A percentile compares a stretch with the other conserved stretches of the same genome.
phyloP scores from a whole-genome alignment of 495 filamentous ascomycete genomes.

The Annulohypoxylon nitens region DNA sequence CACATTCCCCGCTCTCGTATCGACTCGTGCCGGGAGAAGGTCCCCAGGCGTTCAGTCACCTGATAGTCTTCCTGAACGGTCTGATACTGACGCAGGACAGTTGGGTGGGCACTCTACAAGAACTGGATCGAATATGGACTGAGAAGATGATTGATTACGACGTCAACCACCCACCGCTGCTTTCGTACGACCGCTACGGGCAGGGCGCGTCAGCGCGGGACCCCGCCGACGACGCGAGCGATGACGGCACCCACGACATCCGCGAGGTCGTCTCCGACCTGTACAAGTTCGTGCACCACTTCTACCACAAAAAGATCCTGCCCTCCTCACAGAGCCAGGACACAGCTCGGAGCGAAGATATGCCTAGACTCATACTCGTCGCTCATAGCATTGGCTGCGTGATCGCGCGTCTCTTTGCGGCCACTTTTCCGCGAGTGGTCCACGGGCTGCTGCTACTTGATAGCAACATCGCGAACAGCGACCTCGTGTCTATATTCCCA shows the following conservation, averaged over 20 bases:
- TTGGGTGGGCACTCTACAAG: slow-evolving; percentile 63
- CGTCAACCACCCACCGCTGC: slow-evolving; percentile 58
- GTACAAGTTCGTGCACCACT: slow-evolving; percentile 61
- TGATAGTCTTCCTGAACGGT: slow-evolving; percentile 74
- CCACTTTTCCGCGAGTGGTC: slow-evolving; percentile 60
- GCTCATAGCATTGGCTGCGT: slow-evolving; percentile 72
- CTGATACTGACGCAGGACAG: slow-evolving; percentile 64
- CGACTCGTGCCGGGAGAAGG: slow-evolving; percentile 45
- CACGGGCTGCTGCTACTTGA: slow-evolving; percentile 69
- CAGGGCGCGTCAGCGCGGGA: slow-evolving; percentile 70
- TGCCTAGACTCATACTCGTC: slow-evolving; percentile 60
- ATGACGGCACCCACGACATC: slow-evolving; percentile 62
- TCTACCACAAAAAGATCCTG: slow-evolving; percentile 44
- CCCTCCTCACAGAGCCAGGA: no score
- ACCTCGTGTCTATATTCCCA: slow-evolving; percentile 71
- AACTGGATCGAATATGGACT: slow-evolving; percentile 47
- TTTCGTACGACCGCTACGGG: slow-evolving; percentile 75
- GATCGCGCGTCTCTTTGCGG: slow-evolving; percentile 68
- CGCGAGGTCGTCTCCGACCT: slow-evolving; percentile 64
- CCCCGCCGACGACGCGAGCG: slow-evolving; percentile 60
- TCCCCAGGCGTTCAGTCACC: slow-evolving; percentile 45
- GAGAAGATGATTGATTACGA: slow-evolving; percentile 13
- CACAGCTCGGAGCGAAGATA: no score
- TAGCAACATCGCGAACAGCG: slow-evolving; percentile 71
- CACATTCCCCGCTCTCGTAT: slow-evolving; percentile 50